These are phyloP conservation scores for Fusarium anthophilum DNA, from an alignment of 2,329 filamentous ascomycete genomes.

Conservation along the genomic window DNA sequence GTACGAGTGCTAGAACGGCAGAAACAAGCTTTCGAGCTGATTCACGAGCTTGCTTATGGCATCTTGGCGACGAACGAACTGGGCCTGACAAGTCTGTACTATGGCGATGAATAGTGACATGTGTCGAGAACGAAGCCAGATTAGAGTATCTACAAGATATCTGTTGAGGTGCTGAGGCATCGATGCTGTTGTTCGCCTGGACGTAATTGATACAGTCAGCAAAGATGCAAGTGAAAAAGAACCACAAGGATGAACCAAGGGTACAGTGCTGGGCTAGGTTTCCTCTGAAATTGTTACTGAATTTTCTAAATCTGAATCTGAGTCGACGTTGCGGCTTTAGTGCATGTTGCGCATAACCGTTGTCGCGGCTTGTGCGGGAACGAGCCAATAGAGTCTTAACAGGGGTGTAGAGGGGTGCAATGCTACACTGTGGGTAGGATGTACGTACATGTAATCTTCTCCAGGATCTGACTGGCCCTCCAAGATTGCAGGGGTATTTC, in stretches of 20 bases:
- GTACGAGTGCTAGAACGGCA: not conserved
- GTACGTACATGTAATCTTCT: slow-evolving; percentile 12
- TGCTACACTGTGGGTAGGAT: slow-evolving; percentile 18
- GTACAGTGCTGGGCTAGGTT: slow-evolving; percentile 43
- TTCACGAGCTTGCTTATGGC: slow-evolving; percentile 1
- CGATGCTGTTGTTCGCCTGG: not conserved
- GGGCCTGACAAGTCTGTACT: not conserved
- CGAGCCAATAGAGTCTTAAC: slow-evolving; percentile 51
- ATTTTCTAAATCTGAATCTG: slow-evolving; percentile 46
- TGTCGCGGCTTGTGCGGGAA: slow-evolving; percentile 52
- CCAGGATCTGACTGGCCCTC: slow-evolving; percentile 14
- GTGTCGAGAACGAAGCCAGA: not conserved
- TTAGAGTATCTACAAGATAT: not conserved
- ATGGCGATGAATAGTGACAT: not conserved
- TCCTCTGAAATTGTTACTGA: slow-evolving; percentile 53
- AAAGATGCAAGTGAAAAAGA: slow-evolving; percentile 16
- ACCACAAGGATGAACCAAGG: slow-evolving; percentile 22
- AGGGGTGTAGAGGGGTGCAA: slow-evolving; percentile 39
- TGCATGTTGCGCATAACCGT: slow-evolving; percentile 65
- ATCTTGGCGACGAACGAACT: not conserved
- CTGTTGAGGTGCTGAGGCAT: not conserved
- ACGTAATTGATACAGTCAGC: slow-evolving; percentile 20
- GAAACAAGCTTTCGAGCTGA: not conserved
- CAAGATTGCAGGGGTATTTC: slow-evolving; percentile 23
- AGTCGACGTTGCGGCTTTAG: slow-evolving; percentile 58